Evolutionary conservation across 192 early-diverging fungal species (phyloP).

Genomic region (Gorgonomyces haynaldii): DNA sequence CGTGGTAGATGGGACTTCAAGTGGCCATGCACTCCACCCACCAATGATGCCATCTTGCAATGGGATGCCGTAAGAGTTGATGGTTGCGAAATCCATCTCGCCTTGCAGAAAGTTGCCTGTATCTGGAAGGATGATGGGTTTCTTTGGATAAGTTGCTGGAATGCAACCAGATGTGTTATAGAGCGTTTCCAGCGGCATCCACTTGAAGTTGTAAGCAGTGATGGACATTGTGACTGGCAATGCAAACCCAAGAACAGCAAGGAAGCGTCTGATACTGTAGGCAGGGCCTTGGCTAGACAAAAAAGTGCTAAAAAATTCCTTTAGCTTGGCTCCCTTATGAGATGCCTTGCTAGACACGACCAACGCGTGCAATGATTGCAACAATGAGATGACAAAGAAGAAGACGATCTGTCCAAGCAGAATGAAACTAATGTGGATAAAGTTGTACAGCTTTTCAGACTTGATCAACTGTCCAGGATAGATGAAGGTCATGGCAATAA

Average conservation of each 20-base stretch:
- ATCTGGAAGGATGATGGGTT: not conserved
- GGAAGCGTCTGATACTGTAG: not conserved
- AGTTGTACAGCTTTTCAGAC: too few relatives aligned
- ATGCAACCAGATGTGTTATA: not conserved
- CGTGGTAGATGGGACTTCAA: not conserved
- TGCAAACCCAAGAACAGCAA: not conserved
- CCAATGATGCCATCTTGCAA: constrained; percentile 2
- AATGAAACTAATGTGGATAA: constrained; percentile 1
- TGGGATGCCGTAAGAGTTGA: constrained; percentile 4
- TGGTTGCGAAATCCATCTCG: constrained; percentile 2
- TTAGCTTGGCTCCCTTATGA: not conserved
- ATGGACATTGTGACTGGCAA: not conserved
- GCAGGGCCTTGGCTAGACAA: not conserved
- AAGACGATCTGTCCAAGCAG: constrained; percentile 3
- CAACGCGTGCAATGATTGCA: not conserved
- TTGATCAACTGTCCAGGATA: not conserved
- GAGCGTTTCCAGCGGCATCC: not conserved
- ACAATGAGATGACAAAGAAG: not conserved
- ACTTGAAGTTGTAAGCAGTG: constrained; percentile 2
- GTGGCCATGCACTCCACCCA: constrained; percentile 7
- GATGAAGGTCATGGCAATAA: not conserved
- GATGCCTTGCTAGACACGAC: not conserved
- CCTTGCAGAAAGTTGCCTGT: constrained; percentile 6
- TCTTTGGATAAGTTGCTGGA: constrained; percentile 2
- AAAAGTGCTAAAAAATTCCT: not conserved